Evolutionary conservation across 2,329 filamentous ascomycete species (phyloP), one percentile per base, ranked within the genome.

Genomic region (Fusarium musae): DNA sequence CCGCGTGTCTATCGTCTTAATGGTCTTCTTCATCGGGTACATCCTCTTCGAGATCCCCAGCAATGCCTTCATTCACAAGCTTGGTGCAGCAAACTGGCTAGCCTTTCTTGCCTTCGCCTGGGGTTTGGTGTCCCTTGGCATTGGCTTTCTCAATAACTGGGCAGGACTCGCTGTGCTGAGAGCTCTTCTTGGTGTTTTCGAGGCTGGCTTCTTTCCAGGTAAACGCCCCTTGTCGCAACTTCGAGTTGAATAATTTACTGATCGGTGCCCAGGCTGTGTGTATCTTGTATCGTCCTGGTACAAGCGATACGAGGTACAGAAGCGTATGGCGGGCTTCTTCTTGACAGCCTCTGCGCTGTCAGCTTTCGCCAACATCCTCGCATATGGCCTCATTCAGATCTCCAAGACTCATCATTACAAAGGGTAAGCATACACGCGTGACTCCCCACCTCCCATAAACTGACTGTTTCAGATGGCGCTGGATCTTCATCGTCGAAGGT

Each of bases 1-100:
- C 8, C 58, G 71, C 1, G 63, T 59, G 0, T 74, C 72, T 0
- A 30, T 74, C 16, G 43, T 44, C 1, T 16, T 74, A 12, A 74
- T 74, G 68, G 72, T 74, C 7, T 74, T 74, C 17, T 74, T 74
- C n/a, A 72, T 74, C 1, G 67, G 67, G 1, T 74, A 74, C 12
- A 72, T 72, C 28, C 23, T 74, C 0, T 74, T 74, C 2, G 71
- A 74, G 17, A 65, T 74, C 6, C 71, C 71, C 0, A 74, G 71
- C 19, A 74, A 74, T 5, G 70, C 67, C 0, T 72, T 74, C 21
- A 74, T 74, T 15, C 71, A 74, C 0, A 74, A 69, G 1, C 56
- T 74, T 4, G 71, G 67, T 1, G 71, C 71, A 8, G 67, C 71
- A 1, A 74, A 74, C 3, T 74, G 72, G 72, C 71, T 74, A 5